Evolutionary conservation across 495 filamentous ascomycete genomes (phyloP), one percentile per base, ranked within the genome.

Genomic region (Hypoxylon rickii): DNA sequence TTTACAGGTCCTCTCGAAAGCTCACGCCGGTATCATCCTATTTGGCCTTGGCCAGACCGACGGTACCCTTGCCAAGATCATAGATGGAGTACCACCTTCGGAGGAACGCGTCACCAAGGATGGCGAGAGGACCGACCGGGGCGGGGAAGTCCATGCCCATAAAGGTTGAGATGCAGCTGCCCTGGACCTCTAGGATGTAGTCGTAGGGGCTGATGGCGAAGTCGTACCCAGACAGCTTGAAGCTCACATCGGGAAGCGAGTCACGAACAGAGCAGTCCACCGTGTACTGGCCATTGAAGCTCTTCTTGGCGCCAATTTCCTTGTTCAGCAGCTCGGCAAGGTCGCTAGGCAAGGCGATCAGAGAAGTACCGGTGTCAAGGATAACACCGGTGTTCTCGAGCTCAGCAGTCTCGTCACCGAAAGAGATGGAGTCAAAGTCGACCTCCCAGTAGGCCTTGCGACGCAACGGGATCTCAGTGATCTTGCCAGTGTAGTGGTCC

Each of bases 361-460:
- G 83, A 31, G 95, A 99, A 70, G 95, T 99, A 60, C 95, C 95
- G 51, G 95, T 99, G 81, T 99, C 95, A 41, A 99, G 86, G 52
- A 99, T 97, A 61, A 90, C 87, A 77, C 95, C 95, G 38, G 92
- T 96, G 79, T 89, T 82, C 38, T 96, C 91, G 45, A 97, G 86
- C 63, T 94, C 88, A 56, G 94, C 94, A 57, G 82, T 83, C 51
- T 83, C 79, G 13, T 89, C 81, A 55, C 94, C 95, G 56, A 96
- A 93, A 40, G 85, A 83, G 75, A 99, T 92, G 38, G 89, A 79
- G 65, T 97, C 88, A 57, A 97, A 85, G 61, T 97, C 92, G 19
- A 97, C 93, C 80, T 99, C 95, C 95, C 95, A 99, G 82, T 99
- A 99, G 32, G 95, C 95, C 86, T 97, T 97, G 67, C 95, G 89